These are phyloP conservation scores for Sphaerulina musiva DNA, from an alignment of 2,329 filamentous ascomycete species.

Conservation along the genomic window DNA sequence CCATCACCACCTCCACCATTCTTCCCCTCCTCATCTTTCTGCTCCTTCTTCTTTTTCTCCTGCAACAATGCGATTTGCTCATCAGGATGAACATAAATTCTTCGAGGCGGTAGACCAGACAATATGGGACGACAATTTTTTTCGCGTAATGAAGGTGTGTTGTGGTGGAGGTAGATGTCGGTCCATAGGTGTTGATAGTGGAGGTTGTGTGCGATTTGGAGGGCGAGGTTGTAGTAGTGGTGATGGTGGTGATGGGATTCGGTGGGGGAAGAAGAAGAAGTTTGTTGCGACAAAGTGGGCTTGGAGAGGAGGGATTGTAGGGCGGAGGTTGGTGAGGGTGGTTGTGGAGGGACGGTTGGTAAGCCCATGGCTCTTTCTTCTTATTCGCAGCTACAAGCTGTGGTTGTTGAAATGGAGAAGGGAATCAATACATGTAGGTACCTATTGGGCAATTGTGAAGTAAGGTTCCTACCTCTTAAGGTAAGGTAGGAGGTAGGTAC, in stretches of 20 bases:
- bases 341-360: not conserved
- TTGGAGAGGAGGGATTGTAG: slow-evolving; percentile 14
- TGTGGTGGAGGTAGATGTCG: slow-evolving; percentile 39
- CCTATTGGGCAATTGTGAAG: no score
- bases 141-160: slow-evolving; percentile 11
- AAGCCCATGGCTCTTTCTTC: slow-evolving; percentile 1
- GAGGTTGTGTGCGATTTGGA: slow-evolving; percentile 63
- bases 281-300: slow-evolving; percentile 5
- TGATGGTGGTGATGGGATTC: not conserved
- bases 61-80: slow-evolving; percentile 70
- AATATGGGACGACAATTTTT: slow-evolving; percentile 52
- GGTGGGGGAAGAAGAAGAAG: slow-evolving; percentile 14
- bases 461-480: no score
- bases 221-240: slow-evolving; percentile 45
- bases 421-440: no score
- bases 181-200: slow-evolving; percentile 71
- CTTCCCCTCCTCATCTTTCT: slow-evolving; percentile 37
- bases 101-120: slow-evolving; percentile 64
- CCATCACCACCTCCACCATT: slow-evolving; percentile 9
- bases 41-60: slow-evolving; percentile 39
- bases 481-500: no score
- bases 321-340: slow-evolving; percentile 15
- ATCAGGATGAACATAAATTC: slow-evolving; percentile 73
- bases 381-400: not conserved
- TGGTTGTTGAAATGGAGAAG: not conserved